Evolutionary conservation across 2,329 filamentous ascomycete genomes (phyloP), one percentile per base, ranked within the genome.

Genomic region (Alternaria ventricosa): DNA sequence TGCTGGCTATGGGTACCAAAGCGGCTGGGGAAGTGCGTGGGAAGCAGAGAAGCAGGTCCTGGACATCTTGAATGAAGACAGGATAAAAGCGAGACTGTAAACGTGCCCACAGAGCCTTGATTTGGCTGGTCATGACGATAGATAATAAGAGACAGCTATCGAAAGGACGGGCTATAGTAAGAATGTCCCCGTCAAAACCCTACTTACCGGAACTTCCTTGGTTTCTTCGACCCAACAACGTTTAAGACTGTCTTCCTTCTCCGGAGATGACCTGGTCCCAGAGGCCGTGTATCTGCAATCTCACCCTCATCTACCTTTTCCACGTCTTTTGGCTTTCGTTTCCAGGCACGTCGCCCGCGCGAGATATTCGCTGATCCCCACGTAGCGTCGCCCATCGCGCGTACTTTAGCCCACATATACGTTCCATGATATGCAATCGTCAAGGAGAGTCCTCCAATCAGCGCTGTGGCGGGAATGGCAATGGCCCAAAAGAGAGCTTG

Each of bases 1-100:
- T 77, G 89, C 88, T 1, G 92, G 92, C 2, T 93, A 91, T 85
- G 94, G 94, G 11, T 97, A 86, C 74, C 83, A 85, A 78, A 80
- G 78, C 12, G 76, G 75, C 18, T 85, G 78, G 72, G 83, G 83
- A 1, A 80, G 77, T 63, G 79, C 82, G 18, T 72, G 78, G 66
- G 81, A 76, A 47, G 82, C 76, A 11, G 80, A 80, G 69, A 76
- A 72, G 63, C 63, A 85, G 62, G 80, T 83, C 0, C 66, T 70
- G 45, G 67, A 69, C 8, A 68, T 71, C 33, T 36, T 77, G 51
- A 55, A 66, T 30, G 59, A 69, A n/a, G 60, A 27, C 25, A 13
- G 63, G 44, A 44, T 28, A 41, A 64, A 18, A 33, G 63, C 67
- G 9, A 71, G 63, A 23, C 53, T 71, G 4, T 36, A n/a, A 36